A percentile compares a stretch with the other conserved stretches of the same genome.
These are phyloP conservation scores for Phyllosticta citribraziliensis DNA, from an alignment of 2,329 filamentous ascomycete genomes.

Conservation along the genomic window DNA sequence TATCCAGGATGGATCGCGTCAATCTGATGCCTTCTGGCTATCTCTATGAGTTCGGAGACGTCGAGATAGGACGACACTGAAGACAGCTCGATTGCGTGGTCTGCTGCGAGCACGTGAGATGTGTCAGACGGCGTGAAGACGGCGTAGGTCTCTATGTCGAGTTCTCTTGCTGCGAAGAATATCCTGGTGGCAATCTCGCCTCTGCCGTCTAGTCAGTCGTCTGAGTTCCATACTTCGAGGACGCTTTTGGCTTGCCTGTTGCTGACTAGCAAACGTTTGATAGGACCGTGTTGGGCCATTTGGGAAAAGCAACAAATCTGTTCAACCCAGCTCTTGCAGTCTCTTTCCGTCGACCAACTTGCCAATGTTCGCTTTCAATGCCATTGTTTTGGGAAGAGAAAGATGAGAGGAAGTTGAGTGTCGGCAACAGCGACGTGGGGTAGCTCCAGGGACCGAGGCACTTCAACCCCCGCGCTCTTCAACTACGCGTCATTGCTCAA, in stretches of 20 bases:
- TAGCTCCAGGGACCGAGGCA: conserved; percentile 5
- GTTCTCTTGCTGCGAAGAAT: conserved; percentile 49
- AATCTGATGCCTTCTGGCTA: conserved; percentile 42
- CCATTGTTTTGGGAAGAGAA: not conserved
- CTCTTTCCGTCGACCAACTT: not conserved
- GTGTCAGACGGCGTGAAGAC: conserved; percentile 47
- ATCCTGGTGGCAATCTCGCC: conserved; percentile 57
- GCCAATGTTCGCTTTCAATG: conserved; percentile 12
- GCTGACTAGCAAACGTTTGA: conserved; percentile 43
- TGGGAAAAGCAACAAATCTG: not conserved
- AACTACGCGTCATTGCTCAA: not conserved
- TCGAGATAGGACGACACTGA: conserved; percentile 46
- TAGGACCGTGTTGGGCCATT: conserved; percentile 20
- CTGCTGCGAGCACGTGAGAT: conserved; percentile 44
- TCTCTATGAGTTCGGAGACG: conserved; percentile 37
- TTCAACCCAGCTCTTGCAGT: not conserved
- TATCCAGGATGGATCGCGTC: conserved; percentile 51
- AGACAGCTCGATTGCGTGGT: conserved; percentile 41
- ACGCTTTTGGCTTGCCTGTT: conserved; percentile 27
- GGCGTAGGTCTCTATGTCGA: conserved; percentile 46
- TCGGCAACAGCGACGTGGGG: not conserved
- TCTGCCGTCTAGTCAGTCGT: conserved; percentile 26
- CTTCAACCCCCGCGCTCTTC: conserved; percentile 1
- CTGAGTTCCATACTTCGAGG: not conserved
- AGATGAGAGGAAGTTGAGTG: not conserved